Evolutionary conservation across 2,329 filamentous ascomycete species (phyloP), one percentile per base, ranked within the genome.

Genomic region (Exophiala viscosa): DNA sequence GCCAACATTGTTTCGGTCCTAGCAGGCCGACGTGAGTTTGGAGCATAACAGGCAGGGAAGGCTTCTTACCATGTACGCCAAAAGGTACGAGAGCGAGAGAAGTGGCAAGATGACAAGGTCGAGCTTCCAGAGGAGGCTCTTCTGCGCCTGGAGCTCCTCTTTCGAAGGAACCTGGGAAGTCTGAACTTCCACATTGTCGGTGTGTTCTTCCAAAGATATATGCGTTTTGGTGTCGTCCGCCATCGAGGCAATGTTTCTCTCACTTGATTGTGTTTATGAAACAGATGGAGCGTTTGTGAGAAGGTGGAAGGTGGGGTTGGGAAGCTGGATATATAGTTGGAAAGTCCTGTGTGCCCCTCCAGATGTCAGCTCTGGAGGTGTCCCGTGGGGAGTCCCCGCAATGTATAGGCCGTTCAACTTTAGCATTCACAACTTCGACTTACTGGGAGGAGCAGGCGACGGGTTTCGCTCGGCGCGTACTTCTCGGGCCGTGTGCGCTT

Each of bases 1-100:
- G 11, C 50, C 50, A 28, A 53, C 44, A 28, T 45, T 48, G 41
- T 53, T 53, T 13, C 50, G 45, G 23, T 53, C 50, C 50, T 53
- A 45, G 1, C 10, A 20, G 31, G 6, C 15, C 7, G 15, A 28
- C 14, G 32, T 35, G 5, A 17, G 33, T 15, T 35, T 18, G 15
- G 20, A 10, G 14, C 23, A 31, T 11, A 18, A 15, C 35, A 11
- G 14, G 20, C 23, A 3, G 45, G 14, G n/a, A 17, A 8, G 6
- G 41, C 2, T 5, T 20, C 49, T 43, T 34, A 53, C 50, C 36
- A 53, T 28, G 28, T 53, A 53, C 13, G 50, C 50, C 44, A 53
- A 32, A 10, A 53, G 17, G 39, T 52, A 52, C 7, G 45, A 50
- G 38, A 50, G n/a, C 8, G 46, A 14, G 11, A 54, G 33, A 6